Evolutionary conservation across 306 rosid species (phyloP), one percentile per base, ranked within the genome.

Genomic region (Ziziphus jujuba): DNA sequence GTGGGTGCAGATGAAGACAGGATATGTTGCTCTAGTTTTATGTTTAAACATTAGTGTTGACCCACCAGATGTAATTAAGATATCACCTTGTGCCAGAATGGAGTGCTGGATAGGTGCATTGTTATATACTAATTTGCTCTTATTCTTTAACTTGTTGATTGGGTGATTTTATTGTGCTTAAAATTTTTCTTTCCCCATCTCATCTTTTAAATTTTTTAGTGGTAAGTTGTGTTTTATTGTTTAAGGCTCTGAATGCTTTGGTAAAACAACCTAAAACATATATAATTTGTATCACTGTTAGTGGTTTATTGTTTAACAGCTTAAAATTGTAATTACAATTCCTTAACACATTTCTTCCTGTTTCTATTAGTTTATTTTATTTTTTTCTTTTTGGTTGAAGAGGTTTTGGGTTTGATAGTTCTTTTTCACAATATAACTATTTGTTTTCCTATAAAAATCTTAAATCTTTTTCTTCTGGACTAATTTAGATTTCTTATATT

Each of bases 41-140:
- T 95, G 97, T 82, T 86, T 95, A 74, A 95, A 95, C 87, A 95
- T 95, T 78, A 85, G 91, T 79, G 97, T 95, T 48, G 97, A 95
- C 78, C 97, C 97, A 25, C 99, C 99, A 16, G 97, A 95, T 85
- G 95, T 95, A 63, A 90, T 95, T 82, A 95, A 95, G 87, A 95
- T 95, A 73, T 85, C 99, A 67, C 97, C 99, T 61, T 91, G 99
- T 79, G 99, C 97, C 80, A 84, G 99, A 85, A 95, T 95, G 97
- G 99, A 95, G 95, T 95, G 96, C 92, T 91, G 97, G 99, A 95
- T 91, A 90, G 99, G 99, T 95, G 81, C 85, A 80, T 80, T 81
- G 58, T 81, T 56, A 67, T 58, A 71, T 70, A 59, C 69, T 56
- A 40, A 76, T 66, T 56, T 53, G 22, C 69, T 79, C 62, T 52